These are phyloP conservation scores for Blepharisma undulans DNA, from an alignment of 169 alveolate genomes.

Conservation along the genomic window DNA sequence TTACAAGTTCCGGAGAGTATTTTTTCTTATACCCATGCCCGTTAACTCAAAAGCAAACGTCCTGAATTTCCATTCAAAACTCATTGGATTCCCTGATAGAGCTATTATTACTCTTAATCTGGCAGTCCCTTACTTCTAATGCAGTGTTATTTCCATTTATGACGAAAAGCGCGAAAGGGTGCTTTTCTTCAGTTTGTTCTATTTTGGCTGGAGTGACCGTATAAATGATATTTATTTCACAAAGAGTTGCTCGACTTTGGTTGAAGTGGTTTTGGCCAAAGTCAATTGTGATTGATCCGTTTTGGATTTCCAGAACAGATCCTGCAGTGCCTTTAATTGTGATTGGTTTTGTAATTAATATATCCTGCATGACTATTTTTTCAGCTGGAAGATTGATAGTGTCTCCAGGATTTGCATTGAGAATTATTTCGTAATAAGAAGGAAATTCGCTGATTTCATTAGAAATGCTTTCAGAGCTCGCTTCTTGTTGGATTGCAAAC, in stretches of 20 bases:
- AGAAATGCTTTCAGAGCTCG: neutral
- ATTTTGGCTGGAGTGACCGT: neutral
- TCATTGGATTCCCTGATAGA: neutral
- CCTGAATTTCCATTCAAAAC: neutral
- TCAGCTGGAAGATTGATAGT: neutral
- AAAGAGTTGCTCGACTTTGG: neutral
- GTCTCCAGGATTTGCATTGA: neutral
- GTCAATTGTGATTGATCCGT: neutral
- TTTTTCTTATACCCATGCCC: neutral
- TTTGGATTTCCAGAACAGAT: slow-evolving; percentile 13
- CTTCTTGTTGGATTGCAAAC: neutral
- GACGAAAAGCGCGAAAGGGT: neutral
- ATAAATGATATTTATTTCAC: neutral
- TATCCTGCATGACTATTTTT: neutral
- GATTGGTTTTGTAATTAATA: neutral
- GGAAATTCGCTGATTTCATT: neutral
- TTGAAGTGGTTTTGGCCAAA: neutral
- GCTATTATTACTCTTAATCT: neutral
- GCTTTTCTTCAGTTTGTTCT: neutral
- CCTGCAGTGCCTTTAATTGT: slow-evolving; percentile 37
- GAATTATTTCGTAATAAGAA: neutral
- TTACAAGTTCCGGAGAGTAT: neutral
- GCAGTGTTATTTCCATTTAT: neutral
- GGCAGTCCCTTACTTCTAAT: slow-evolving; percentile 27
- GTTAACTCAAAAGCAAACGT: neutral